A percentile compares a stretch with the other conserved stretches of the same genome.
These are phyloP conservation scores for Abrus pulchellus DNA, from an alignment of 306 rosid genomes.

Conservation along the genomic window DNA sequence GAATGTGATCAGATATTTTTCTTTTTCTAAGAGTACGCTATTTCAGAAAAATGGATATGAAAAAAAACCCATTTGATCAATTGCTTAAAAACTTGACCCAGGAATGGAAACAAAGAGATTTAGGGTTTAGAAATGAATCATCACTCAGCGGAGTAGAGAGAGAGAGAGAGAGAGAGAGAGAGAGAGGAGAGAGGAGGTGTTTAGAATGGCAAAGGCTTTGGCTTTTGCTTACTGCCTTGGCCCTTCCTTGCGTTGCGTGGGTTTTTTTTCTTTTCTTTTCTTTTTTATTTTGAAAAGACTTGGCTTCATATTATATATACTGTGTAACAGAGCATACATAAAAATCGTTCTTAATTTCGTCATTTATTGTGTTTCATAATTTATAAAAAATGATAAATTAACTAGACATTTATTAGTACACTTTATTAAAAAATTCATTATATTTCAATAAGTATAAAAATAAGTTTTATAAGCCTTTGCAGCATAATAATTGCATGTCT, in stretches of 20 bases:
- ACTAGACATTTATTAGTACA: too few relatives aligned
- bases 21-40: not conserved
- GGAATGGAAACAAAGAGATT: constrained; percentile 36
- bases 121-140: constrained; percentile 60
- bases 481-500: too few relatives aligned
- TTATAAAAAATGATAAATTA: too few relatives aligned
- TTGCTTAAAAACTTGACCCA: constrained; percentile 19
- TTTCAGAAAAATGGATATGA: constrained; percentile 27
- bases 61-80: constrained; percentile 16
- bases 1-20: constrained; percentile 45
- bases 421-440: too few relatives aligned
- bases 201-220: constrained; percentile 52
- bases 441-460: too few relatives aligned
- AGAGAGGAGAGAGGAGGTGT: constrained; percentile 45
- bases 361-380: too few relatives aligned
- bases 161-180: constrained; percentile 26
- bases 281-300: not conserved
- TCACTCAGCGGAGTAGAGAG: constrained; percentile 2
- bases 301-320: too few relatives aligned
- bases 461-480: too few relatives aligned
- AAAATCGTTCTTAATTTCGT: too few relatives aligned
- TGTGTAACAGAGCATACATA: too few relatives aligned
- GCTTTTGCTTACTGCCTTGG: constrained; percentile 51
- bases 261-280: not conserved
- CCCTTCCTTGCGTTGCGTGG: constrained; percentile 36